These are phyloP conservation scores for Taphrina communis DNA, from an alignment of 1,139 yeast genomes.

Conservation along the genomic window DNA sequence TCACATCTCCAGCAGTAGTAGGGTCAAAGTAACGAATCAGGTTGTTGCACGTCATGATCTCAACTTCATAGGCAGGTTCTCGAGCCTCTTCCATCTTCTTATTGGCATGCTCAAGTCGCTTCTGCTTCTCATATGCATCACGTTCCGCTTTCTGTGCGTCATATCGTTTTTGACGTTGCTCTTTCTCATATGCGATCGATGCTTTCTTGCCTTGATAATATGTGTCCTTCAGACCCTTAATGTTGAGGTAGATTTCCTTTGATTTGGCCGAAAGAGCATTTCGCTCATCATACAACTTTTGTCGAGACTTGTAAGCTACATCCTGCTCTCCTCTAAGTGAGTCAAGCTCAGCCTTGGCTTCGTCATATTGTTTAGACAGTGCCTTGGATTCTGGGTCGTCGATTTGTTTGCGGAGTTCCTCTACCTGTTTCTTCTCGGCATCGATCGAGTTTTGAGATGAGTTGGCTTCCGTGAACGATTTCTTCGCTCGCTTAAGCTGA, in stretches of 20 bases:
- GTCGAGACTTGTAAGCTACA: conserved; percentile 69
- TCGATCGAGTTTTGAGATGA: conserved; percentile 81
- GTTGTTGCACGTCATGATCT: conserved; percentile 74
- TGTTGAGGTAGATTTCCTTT: conserved; percentile 68
- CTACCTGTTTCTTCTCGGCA: conserved; percentile 75
- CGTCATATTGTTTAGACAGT: conserved; percentile 60
- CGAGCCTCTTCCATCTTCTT: conserved; percentile 75
- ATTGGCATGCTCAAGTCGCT: conserved; percentile 55
- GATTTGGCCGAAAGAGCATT: conserved; percentile 70
- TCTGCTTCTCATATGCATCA: conserved; percentile 52
- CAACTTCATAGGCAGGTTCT: conserved; percentile 81
- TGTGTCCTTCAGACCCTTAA: conserved; percentile 69
- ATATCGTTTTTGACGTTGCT: conserved; percentile 61
- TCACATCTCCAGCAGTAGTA: conserved; percentile 62
- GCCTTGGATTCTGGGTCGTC: conserved; percentile 68
- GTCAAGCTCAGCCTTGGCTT: conserved; percentile 68
- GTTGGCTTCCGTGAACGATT: conserved; percentile 76
- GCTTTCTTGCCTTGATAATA: conserved; percentile 69
- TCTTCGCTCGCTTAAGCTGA: conserved; percentile 76
- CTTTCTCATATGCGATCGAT: conserved; percentile 70
- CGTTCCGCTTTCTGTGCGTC: conserved; percentile 64
- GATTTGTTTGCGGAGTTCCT: conserved; percentile 73
- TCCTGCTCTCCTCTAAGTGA: conserved; percentile 66
- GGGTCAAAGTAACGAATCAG: conserved; percentile 80
- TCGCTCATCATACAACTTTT: conserved; percentile 68